Evolutionary conservation across 23 red algal species (phyloP), one percentile per base, ranked within the genome.

Genomic region (Chondrus crispus): DNA sequence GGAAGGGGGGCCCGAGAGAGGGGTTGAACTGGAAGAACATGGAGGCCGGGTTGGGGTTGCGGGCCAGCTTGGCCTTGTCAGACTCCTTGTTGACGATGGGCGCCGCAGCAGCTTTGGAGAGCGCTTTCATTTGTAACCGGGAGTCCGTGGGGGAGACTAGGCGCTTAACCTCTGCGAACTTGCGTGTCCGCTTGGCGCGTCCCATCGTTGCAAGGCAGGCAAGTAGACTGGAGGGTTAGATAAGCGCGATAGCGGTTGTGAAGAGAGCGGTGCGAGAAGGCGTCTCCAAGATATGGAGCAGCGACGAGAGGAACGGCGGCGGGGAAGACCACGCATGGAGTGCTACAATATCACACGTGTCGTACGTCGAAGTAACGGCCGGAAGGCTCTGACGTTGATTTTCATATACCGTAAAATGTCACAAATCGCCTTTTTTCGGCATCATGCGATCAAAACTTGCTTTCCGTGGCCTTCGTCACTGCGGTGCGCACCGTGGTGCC

Each of bases 1-100:
- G 94, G 79, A 95, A 98, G 18, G 97, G 97, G 19, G 97, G 97
- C 24, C 97, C 97, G 9, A 98, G 90, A 39, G 93, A 86, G 1
- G 90, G 58, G 81, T 98, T 98, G 81, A 93, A 94, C 3, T 80
- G 88, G 50, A 98, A 98, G 53, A 98, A 98, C 82, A 98, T 84
- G 2, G 88, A 81, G 13, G 97, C 64, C 37, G 94, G 94, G 32
- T 51, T 57, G 22, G 93, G 42, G 24, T 89, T 46, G 60, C 57
- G 52, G 24, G 51, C 80, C 7, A 96, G 52, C n/a, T 78, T 78
- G 22, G 93, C 94, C 52, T 88, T 81, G 45, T 98, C 97, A 18
- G 79, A 48, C 48, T 58, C 73, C 64, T 91, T 88, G 14, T 63
- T 33, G 12, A 94, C 60, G 5, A 96, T 62, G 20, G 97, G 97